Base-by-base conservation (phyloP, 352 stramenopile species). In the Phytophthora europaea region DNA sequence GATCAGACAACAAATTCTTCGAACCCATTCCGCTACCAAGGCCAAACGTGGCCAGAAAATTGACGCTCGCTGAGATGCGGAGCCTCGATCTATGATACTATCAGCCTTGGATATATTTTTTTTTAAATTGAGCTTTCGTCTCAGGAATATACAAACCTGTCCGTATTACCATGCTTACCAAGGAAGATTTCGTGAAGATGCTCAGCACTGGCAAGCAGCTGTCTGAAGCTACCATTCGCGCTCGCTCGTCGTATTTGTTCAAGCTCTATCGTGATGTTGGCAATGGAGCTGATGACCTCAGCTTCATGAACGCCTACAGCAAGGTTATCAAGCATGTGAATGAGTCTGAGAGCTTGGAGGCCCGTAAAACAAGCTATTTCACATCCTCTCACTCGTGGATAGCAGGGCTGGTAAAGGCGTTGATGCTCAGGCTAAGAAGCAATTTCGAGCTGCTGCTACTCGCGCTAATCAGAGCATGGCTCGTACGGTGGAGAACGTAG, bases 121-220 rank as follows among this genome's bases (percentile, higher is more conserved):
- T n/a, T n/a, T n/a, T n/a, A n/a, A n/a, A n/a, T n/a, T n/a, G n/a
- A n/a, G n/a, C n/a, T n/a, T n/a, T n/a, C n/a, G n/a, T n/a, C n/a
- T n/a, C n/a, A n/a, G n/a, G n/a, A n/a, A n/a, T n/a, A n/a, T n/a
- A 45, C 52, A 28, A 12, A 43, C 16, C 28, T 22, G 26, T 28
- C 31, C 22, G 45, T 23, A n/a, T 5, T 8, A 22, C 4, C 28
- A 58, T 58, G 28, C 52, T 58, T 7, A 58, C 55, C 18, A 47
- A 34, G 26, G 22, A 48, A 16, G 55, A 51, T 50, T 61, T 61
- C 55, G 34, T 36, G 0, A 50, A 33, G 31, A 61, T 61, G 55
- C 18, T 61, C n/a, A 2, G 0, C 0, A 50, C 20, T 6, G 55
- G 34, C n/a, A 61, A 50, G 55, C n/a, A 8, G 9, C 55, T 61